Evolutionary conservation across 1,139 yeast genomes (phyloP).

Genomic region (Blastobotrys illinoisensis): DNA sequence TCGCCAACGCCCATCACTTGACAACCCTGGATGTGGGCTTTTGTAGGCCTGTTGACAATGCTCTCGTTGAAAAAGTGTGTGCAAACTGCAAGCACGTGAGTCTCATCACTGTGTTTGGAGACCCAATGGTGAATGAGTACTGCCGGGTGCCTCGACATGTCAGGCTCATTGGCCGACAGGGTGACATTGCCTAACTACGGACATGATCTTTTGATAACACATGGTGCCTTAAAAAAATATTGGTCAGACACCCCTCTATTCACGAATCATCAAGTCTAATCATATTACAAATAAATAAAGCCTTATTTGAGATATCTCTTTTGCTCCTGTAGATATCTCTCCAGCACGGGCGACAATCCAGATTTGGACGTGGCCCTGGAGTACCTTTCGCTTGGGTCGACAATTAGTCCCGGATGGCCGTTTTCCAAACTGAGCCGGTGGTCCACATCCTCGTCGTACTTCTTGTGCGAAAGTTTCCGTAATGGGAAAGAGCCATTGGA

Average conservation of each 20-base stretch:
- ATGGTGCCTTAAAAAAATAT: not conserved
- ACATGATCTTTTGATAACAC: too few species aligned
- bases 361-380: not conserved
- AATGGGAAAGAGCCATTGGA: slow-evolving; percentile 32
- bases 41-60: slow-evolving; percentile 67
- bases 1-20: slow-evolving; percentile 44
- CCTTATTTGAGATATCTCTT: not conserved
- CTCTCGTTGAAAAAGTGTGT: slow-evolving; percentile 48
- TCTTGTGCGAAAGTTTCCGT: slow-evolving; percentile 19
- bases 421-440: slow-evolving; percentile 24
- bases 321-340: not conserved
- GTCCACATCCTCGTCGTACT: slow-evolving; percentile 20
- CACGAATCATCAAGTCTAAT: not conserved
- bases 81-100: slow-evolving; percentile 54
- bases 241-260: too few species aligned
- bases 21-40: slow-evolving; percentile 70
- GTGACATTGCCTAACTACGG: not conserved
- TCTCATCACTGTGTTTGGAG: slow-evolving; percentile 73
- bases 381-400: not conserved
- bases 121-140: slow-evolving; percentile 57
- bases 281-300: not conserved
- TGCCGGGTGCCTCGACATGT: slow-evolving; percentile 42
- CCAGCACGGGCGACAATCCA: not conserved
- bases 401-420: slow-evolving; percentile 27
- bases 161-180: slow-evolving; percentile 67